Base-by-base conservation (phyloP, 768 basidiomycete species). In the Psilocybe azurescens region DNA sequence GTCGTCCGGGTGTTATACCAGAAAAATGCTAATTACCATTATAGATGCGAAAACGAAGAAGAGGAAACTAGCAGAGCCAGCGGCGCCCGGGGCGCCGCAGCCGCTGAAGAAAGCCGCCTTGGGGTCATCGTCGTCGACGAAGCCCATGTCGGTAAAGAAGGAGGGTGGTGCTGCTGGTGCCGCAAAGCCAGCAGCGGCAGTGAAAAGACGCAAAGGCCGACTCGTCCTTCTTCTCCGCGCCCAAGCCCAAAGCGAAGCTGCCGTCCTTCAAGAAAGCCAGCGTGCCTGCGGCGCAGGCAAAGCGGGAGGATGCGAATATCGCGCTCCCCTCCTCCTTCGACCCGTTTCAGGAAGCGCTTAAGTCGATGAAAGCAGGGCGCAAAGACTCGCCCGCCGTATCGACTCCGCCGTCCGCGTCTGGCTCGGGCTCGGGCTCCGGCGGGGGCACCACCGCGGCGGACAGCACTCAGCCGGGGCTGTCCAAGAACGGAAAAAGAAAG, bases 191-290 rank as follows among this genome's bases (percentile, higher is more conserved):
- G 24, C 54, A 32, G 49, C 48, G 20, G 33, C 49, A 5, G 41
- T 56, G 58, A 59, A 59, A 93, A 72, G 91, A 90, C 66, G 89
- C 91, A 16, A 90, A 93, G 77, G 88, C 91, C 11, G 93, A 94
- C 74, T 90, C 89, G 51, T 93, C 91, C 1, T 94, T 95, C 75
- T 95, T 95, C 75, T 94, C 93, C 57, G 89, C 90, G 44, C 90
- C 92, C 5, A 94, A 94, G 72, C 85, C 89, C 18, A 94, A 93
- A 70, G 86, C 89, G 32, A 92, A 90, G 74, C 78, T 95, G 20
- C 93, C 93, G 10, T 92, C 85, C 58, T 95, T 95, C 81, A 94
- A 89, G 78, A 95, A 94, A 74, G 89, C 88, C 10, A 83, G 76
- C 7, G 59, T 67, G 0, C 65, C 75, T 7, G 54, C 67, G 3